Conservation (phyloP, 2,329 filamentous ascomycete species). For the Bipolaris gigantea region DNA sequence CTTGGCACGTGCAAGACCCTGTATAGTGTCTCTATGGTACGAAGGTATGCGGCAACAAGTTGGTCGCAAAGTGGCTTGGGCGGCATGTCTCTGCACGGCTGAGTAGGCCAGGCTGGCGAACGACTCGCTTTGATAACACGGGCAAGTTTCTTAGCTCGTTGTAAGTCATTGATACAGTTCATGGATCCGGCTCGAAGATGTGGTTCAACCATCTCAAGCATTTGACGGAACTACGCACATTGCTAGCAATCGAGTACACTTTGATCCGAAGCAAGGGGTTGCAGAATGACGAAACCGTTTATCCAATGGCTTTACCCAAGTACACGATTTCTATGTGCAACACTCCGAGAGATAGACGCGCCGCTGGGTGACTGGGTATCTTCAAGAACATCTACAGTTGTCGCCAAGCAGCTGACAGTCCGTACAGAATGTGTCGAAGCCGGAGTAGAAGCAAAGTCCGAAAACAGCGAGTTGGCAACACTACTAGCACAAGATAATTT, state of each 20-base stretch:
- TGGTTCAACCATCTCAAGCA: slow-evolving; percentile 52
- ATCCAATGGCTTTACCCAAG: slow-evolving; percentile 63
- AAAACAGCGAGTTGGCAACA: slow-evolving; percentile 8
- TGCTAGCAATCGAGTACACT: slow-evolving; percentile 13
- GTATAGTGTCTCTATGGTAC: slow-evolving; percentile 52
- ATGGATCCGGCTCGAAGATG: slow-evolving; percentile 45
- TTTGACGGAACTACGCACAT: slow-evolving; percentile 42
- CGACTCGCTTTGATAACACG: slow-evolving; percentile 56
- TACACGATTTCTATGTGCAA: slow-evolving; percentile 59
- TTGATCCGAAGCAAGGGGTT: slow-evolving; percentile 14
- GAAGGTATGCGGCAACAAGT: slow-evolving; percentile 55
- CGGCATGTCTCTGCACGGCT: slow-evolving; percentile 52
- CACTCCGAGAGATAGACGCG: slow-evolving; percentile 45
- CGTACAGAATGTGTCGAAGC: slow-evolving; percentile 38
- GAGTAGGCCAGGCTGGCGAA: slow-evolving; percentile 53
- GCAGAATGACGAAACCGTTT: slow-evolving; percentile 53
- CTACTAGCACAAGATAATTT: slow-evolving; percentile 29
- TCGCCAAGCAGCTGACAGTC: slow-evolving; percentile 46
- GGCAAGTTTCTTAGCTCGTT: slow-evolving; percentile 58
- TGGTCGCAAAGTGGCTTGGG: slow-evolving; percentile 50
- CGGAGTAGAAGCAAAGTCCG: slow-evolving; percentile 10
- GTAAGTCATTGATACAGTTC: slow-evolving; percentile 43
- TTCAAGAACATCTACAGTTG: slow-evolving; percentile 50
- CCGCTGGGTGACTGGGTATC: slow-evolving; percentile 42
- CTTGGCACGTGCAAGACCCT: slow-evolving; percentile 57